A percentile compares a stretch with the other conserved stretches of the same genome.
phyloP scores from a whole-genome alignment of 1,284 basidiomycete genomes.

The Austropuccinia psidii region DNA sequence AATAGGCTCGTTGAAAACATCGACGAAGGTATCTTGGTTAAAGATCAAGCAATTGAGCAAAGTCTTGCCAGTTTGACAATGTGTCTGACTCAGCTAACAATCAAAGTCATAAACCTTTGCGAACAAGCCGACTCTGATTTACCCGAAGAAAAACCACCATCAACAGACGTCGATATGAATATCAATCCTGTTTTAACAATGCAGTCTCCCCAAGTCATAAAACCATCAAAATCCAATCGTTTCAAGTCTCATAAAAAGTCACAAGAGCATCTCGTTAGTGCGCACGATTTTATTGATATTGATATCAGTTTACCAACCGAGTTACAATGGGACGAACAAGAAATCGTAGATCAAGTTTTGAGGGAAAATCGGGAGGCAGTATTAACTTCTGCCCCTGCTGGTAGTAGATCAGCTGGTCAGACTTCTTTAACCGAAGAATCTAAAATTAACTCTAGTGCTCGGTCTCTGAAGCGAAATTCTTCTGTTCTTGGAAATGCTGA shows the following conservation, averaged over 20 bases:
- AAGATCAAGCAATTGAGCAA: constrained; percentile 12
- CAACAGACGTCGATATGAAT: background rate
- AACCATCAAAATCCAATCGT: background rate
- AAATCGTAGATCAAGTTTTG: constrained; percentile 19
- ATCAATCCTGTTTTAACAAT: background rate
- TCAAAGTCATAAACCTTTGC: constrained; percentile 31
- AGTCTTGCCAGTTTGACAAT: constrained; percentile 17
- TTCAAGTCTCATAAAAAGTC: background rate
- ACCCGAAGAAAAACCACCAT: background rate
- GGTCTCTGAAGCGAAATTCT: background rate
- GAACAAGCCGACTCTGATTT: background rate
- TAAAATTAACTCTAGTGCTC: background rate
- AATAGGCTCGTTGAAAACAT: background rate
- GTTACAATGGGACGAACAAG: constrained; percentile 10
- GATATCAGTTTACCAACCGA: constrained; percentile 21
- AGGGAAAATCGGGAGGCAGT: background rate
- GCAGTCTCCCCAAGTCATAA: background rate
- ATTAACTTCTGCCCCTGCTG: too few relatives aligned
- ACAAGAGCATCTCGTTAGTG: constrained; percentile 8
- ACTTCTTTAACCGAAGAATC: background rate
- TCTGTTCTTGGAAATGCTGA: background rate
- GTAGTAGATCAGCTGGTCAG: background rate
- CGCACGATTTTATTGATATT: constrained; percentile 26
- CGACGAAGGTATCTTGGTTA: background rate
- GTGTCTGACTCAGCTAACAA: constrained; percentile 27